Evolutionary conservation across 2,329 filamentous ascomycete genomes (phyloP).

Genomic region (Cladosporium cucumerinum): DNA sequence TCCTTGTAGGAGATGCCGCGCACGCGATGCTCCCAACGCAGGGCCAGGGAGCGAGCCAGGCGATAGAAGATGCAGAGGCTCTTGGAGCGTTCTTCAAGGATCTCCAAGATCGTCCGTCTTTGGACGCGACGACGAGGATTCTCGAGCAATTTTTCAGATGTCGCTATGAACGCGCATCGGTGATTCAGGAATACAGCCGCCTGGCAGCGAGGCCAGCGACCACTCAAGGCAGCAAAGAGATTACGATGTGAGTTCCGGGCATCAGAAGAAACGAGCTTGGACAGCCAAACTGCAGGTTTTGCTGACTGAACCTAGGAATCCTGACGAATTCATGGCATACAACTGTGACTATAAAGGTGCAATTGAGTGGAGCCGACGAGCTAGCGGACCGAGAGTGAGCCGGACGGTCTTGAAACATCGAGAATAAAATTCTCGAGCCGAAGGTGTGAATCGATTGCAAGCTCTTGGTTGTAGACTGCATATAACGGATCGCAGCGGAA

Average conservation of each 20-base stretch:
- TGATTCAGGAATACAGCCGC: conserved; percentile 45
- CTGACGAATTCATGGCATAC: conserved; percentile 44
- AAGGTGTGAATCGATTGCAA: no score
- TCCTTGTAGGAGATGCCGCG: conserved; percentile 39
- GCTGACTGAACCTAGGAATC: no score
- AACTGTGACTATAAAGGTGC: conserved; percentile 40
- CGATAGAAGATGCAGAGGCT: conserved; percentile 44
- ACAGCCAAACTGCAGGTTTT: no score
- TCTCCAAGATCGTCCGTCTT: no score
- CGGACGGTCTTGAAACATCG: no score
- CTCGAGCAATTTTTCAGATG: conserved; percentile 29
- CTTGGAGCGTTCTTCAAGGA: conserved; percentile 30
- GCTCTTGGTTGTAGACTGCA: no score
- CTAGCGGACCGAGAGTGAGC: no score
- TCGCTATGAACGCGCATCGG: conserved; percentile 38
- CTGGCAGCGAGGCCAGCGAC: conserved; percentile 42
- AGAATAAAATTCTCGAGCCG: no score
- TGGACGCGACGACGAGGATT: no score
- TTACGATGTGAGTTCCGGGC: conserved; percentile 38
- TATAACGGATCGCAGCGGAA: no score
- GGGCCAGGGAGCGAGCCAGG: conserved; percentile 44
- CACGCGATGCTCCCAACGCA: conserved; percentile 43
- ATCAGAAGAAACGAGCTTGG: no score
- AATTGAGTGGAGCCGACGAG: no score
- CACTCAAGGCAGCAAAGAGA: conserved; percentile 31